A percentile compares a stretch with the other conserved stretches of the same genome.
phyloP scores from a whole-genome alignment of 2,329 filamentous ascomycete genomes.

The Pseudogymnoascus sp. region DNA sequence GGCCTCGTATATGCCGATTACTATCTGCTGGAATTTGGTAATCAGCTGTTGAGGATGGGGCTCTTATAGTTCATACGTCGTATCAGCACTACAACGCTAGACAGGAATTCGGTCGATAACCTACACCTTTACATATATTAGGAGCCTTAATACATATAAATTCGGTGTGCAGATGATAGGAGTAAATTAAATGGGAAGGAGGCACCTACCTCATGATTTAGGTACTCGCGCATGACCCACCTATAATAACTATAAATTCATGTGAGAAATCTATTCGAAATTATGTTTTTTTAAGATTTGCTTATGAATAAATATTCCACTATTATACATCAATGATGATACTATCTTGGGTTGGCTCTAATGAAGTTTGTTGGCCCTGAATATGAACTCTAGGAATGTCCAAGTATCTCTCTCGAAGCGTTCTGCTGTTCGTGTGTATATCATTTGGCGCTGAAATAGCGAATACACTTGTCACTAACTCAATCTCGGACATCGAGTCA shows the following conservation, averaged over 20 bases:
- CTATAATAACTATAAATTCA: not conserved
- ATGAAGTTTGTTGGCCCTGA: not conserved
- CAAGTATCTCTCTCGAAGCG: not conserved
- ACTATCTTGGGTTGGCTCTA: not conserved
- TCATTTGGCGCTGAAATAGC: slow-evolving; percentile 1
- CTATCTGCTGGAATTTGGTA: slow-evolving; percentile 41
- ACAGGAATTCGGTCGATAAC: not conserved
- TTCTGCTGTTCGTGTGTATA: not conserved
- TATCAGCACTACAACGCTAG: not conserved
- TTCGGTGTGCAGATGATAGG: not conserved
- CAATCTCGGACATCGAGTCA: not conserved
- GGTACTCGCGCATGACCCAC: not conserved
- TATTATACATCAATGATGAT: not conserved
- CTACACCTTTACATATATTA: not conserved
- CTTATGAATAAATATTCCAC: not conserved
- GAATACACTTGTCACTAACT: slow-evolving; percentile 9
- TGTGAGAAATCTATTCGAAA: not conserved
- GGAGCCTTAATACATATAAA: not conserved
- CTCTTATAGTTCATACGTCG: slow-evolving; percentile 12
- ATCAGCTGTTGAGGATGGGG: slow-evolving; percentile 36
- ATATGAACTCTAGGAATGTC: not conserved
- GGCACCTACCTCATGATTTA: not conserved
- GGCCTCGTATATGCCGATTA: slow-evolving; percentile 45
- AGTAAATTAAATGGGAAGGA: not conserved
- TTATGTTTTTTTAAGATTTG: not conserved